Evolutionary conservation across 305 asterid species (phyloP), one percentile per base, ranked within the genome.

Genomic region (Andrographis paniculata): DNA sequence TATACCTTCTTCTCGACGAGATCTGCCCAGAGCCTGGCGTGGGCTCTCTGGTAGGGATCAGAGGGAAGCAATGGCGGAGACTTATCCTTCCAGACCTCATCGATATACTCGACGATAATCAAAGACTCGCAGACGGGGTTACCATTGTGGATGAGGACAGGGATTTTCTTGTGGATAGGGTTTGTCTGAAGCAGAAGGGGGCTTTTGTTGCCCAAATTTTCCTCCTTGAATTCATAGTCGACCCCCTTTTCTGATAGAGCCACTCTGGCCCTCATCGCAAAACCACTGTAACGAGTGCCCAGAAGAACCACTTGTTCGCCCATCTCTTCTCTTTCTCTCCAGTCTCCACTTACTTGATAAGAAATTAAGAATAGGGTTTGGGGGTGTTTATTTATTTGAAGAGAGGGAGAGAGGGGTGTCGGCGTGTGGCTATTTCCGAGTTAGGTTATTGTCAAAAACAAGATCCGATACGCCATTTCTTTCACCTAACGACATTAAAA

Each of bases 1-100:
- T n/a, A n/a, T 79, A 24, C 30, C 30, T 77, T 75, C 53, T 76
- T 73, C 62, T 75, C 77, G 13, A 73, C 27, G 47, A 55, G 74
- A 59, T 75, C 79, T 50, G 76, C 84, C 93, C 93, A 80, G 59
- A 80, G 72, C 27, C 68, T 60, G 12, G 84, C 87, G 18, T 63
- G 82, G 41, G 4, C 30, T 70, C 78, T 68, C 39, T 59, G 50
- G 33, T 63, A 65, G 59, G 83, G 75, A 50, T 80, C 76, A 44
- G 70, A 65, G 50, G 92, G 92, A 65, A 77, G 13, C 56, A 80
- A 52, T 8, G 71, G 71, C 6, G 71, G 71, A 12, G 54, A 37
- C 28, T 50, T 56, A 11, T 60, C 69, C 35, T 53, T 65, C 84
- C 92, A 80, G 8, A 72, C 71, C 57, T 72, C 74, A 53, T 80